A percentile compares a stretch with the other conserved stretches of the same genome.
Conservation (phyloP, 2,329 filamentous ascomycete species). For the Neonectria magnoliae region DNA sequence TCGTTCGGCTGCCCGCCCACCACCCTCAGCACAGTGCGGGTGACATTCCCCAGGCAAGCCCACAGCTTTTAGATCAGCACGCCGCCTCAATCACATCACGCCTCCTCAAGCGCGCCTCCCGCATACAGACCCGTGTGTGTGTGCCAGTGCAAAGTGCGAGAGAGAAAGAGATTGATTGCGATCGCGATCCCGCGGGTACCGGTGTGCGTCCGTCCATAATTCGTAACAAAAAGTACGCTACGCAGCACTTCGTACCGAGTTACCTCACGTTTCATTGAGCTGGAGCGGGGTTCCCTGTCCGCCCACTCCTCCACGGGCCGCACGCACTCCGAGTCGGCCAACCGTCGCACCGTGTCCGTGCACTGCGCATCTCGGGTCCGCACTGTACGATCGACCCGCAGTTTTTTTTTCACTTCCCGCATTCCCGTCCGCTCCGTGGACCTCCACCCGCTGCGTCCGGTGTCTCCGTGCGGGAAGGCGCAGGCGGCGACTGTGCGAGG, state of each 20-base stretch:
- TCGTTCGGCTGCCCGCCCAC: background rate
- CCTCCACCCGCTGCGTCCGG: background rate
- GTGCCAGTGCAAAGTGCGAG: background rate
- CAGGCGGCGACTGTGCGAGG: conserved; percentile 3
- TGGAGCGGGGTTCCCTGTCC: background rate
- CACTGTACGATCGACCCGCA: conserved; percentile 13
- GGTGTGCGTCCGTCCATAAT: background rate
- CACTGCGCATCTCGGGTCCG: background rate
- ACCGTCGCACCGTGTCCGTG: conserved; percentile 15
- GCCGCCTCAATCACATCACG: background rate
- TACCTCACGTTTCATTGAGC: background rate
- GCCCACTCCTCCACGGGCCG: too few relatives aligned
- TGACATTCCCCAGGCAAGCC: background rate
- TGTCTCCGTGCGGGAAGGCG: conserved; percentile 10
- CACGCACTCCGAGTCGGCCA: background rate
- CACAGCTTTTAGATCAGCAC: background rate
- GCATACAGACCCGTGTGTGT: background rate
- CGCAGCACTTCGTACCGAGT: background rate
- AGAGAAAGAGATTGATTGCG: background rate
- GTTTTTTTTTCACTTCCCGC: conserved; percentile 8
- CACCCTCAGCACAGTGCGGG: background rate
- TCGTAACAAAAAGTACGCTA: background rate
- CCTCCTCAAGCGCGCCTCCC: background rate
- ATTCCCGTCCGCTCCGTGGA: conserved; percentile 3
- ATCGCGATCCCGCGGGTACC: background rate